Percentiles rank a stretch among this genome's conserved stretches.
Evolutionary conservation across 208 protist genomes (phyloP).

Genomic region (Wallacemonas rigidus): DNA sequence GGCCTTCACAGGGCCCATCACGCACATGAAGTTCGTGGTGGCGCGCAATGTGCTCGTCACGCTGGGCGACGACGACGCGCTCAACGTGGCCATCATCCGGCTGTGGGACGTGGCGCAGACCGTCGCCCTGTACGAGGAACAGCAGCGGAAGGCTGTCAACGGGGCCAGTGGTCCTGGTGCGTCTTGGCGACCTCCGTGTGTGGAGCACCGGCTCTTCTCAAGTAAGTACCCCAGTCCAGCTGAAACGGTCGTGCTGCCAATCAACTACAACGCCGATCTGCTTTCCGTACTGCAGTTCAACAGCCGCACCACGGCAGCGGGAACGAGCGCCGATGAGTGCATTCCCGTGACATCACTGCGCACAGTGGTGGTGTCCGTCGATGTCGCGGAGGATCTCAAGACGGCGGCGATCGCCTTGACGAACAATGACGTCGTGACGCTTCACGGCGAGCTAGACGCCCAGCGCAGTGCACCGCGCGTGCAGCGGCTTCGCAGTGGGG

Average conservation of each 20-base stretch:
- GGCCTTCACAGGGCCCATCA: conserved; percentile 78
- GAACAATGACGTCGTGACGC: conserved; percentile 81
- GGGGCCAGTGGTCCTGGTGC: conserved; percentile 9
- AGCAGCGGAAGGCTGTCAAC: background rate
- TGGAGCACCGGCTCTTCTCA: conserved; percentile 49
- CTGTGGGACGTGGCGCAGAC: conserved; percentile 52
- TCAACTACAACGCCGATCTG: conserved; percentile 29
- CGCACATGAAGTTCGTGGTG: conserved; percentile 56
- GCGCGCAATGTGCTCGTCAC: conserved; percentile 67
- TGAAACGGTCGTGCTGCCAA: conserved; percentile 21
- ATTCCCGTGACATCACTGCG: conserved; percentile 33
- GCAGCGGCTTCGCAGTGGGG: conserved; percentile 32
- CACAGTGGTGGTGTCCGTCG: conserved; percentile 76
- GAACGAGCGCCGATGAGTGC: background rate
- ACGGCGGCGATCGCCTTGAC: conserved; percentile 83
- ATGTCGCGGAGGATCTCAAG: conserved; percentile 82
- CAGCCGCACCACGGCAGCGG: conserved; percentile 12
- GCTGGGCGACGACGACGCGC: conserved; percentile 74
- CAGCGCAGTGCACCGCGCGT: conserved; percentile 22
- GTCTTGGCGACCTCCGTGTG: conserved; percentile 35
- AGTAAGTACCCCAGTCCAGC: conserved; percentile 22
- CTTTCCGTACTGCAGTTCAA: conserved; percentile 21
- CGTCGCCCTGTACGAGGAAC: conserved; percentile 20
- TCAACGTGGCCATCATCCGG: conserved; percentile 60
- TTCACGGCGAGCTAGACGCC: conserved; percentile 55